Base-by-base conservation (phyloP, 495 filamentous ascomycete genomes). In the Aspergillus bertholletiae region DNA sequence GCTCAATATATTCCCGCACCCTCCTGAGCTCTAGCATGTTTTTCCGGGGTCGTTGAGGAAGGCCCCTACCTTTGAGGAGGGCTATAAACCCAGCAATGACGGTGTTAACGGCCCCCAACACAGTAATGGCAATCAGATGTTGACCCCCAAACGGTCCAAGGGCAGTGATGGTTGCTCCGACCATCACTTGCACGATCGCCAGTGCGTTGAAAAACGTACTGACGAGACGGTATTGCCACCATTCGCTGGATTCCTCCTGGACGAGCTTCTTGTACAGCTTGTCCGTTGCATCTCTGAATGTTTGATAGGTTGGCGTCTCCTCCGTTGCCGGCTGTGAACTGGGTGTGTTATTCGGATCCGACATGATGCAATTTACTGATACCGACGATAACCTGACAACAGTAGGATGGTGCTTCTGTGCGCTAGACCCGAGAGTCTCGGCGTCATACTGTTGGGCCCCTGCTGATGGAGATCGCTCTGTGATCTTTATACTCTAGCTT, bases 21-120 rank as follows among this genome's bases (percentile, higher is more conserved):
- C 73, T 73, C 27, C 51, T 52, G 53, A 79, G 74, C 57, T 80
- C 75, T 27, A 68, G 64, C 48, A 68, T 65, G 58, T 80, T 67
- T 44, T 71, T 66, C 13, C 76, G 69, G 34, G 77, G 75, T 5
- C 78, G 63, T 51, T 77, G 70, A 9, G 78, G 78, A 8, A 81
- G 59, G 0, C 78, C 78, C 52, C 76, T 78, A 53, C 79, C 79
- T 61, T 79, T 75, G 55, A 81, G 49, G 30, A 81, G 55, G 11
- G 73, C 78, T 2, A 81, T 62, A 8, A 81, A 50, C 7, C 78
- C 78, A 18, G 77, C 77, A 7, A 72, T 59, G 18, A 76, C 61
- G 0, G 78, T 81, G 59, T 79, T 80, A 46, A 75, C 50, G 12
- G 75, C 76, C 1, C 75, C 78, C 4, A 80, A 64, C 13, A 73